A percentile compares a stretch with the other conserved stretches of the same genome.
Conservation (phyloP, 2,329 filamentous ascomycete genomes). For the Colletotrichum camelliae region DNA sequence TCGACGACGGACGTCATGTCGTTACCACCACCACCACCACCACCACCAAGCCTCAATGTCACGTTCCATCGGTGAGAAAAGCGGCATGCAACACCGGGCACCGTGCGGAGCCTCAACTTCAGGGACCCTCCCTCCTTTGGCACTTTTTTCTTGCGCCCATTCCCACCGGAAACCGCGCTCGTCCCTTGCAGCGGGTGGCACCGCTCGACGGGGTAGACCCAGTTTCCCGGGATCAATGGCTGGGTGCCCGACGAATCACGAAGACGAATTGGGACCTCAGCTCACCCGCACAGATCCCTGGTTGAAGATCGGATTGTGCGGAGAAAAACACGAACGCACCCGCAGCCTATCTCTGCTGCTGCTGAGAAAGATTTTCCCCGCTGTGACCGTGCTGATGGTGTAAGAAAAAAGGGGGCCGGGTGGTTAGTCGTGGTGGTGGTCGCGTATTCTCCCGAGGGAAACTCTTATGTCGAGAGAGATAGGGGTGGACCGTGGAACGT, state of each 20-base stretch:
- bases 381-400: slow-evolving; percentile 3
- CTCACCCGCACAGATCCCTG: background rate
- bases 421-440: background rate
- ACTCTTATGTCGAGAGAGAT: background rate
- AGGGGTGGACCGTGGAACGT: background rate
- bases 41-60: background rate
- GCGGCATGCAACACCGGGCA: background rate
- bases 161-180: background rate
- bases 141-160: background rate
- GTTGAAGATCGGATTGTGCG: background rate
- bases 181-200: background rate
- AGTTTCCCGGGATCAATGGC: background rate
- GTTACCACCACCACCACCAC: background rate
- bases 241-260: background rate
- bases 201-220: slow-evolving; percentile 9
- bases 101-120: slow-evolving; percentile 10
- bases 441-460: background rate
- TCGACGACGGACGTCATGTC: background rate
- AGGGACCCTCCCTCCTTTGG: background rate
- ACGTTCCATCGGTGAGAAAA: slow-evolving; percentile 17
- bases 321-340: background rate
- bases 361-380: background rate
- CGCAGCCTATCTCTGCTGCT: background rate
- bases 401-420: background rate
- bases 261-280: background rate